phyloP scores from a whole-genome alignment of 2,329 filamentous ascomycete species.

The Stagonosporopsis rhizophila region DNA sequence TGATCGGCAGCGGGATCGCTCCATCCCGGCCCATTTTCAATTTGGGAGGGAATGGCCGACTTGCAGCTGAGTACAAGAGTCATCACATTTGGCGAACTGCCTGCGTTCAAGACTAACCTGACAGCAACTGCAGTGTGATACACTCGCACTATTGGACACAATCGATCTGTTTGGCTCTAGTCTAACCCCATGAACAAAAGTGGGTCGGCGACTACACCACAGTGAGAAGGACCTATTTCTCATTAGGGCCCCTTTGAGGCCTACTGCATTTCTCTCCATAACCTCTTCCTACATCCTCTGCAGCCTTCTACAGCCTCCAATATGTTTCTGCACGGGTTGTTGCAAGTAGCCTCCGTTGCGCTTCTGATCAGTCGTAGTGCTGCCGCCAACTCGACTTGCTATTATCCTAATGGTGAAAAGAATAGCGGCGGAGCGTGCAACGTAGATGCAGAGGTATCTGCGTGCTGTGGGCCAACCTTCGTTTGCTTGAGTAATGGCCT shows the following conservation, averaged over 20 bases:
- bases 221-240: slow-evolving; percentile 2
- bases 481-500: slow-evolving; percentile 32
- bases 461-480: slow-evolving; percentile 34
- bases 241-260: slow-evolving; percentile 4
- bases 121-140: not conserved
- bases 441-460: slow-evolving; percentile 23
- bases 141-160: slow-evolving; percentile 1
- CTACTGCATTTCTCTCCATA: slow-evolving; percentile 7
- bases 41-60: not conserved
- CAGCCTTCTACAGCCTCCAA: not conserved
- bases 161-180: not conserved
- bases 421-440: slow-evolving; percentile 26
- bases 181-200: slow-evolving; percentile 6
- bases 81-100: not conserved
- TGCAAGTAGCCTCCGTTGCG: not conserved
- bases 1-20: slow-evolving; percentile 4
- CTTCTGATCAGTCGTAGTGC: not conserved
- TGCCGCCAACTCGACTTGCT: slow-evolving; percentile 26
- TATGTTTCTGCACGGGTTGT: slow-evolving; percentile 1
- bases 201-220: slow-evolving; percentile 13
- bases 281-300: not conserved
- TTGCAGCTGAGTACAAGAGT: not conserved
- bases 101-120: not conserved
- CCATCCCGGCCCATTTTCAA: slow-evolving; percentile 10
- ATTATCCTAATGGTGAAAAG: slow-evolving; percentile 27